Evolutionary conservation across 2,329 filamentous ascomycete genomes (phyloP).

Genomic region (Alternaria tenuissima): DNA sequence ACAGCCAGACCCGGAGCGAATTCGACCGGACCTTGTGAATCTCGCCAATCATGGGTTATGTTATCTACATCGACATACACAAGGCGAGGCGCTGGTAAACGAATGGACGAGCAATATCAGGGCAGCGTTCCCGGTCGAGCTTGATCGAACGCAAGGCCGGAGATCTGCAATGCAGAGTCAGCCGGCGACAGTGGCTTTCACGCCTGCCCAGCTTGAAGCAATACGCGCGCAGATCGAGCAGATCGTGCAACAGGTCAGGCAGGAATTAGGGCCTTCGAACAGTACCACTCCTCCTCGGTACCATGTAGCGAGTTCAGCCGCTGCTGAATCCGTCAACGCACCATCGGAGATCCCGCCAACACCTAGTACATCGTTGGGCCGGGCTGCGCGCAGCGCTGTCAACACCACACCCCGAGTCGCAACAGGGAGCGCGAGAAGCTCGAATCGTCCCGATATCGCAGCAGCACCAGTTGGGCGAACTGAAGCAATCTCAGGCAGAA

Average conservation of each 20-base stretch:
- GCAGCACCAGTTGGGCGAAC: not conserved
- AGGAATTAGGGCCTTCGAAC: not conserved
- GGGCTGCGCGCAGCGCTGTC: not conserved
- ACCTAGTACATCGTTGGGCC: not conserved
- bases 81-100: slow-evolving; percentile 6
- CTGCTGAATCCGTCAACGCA: not conserved
- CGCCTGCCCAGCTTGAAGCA: not conserved
- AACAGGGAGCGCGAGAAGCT: not conserved
- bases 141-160: not conserved
- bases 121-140: slow-evolving; percentile 8
- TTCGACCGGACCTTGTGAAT: slow-evolving; percentile 12
- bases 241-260: no score
- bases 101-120: slow-evolving; percentile 8
- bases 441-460: not conserved
- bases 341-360: not conserved
- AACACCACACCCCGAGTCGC: not conserved
- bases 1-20: slow-evolving; percentile 13
- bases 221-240: not conserved
- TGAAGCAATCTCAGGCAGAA: not conserved
- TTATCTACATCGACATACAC: slow-evolving; percentile 1
- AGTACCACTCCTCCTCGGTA: not conserved
- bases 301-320: not conserved
- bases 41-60: slow-evolving; percentile 23
- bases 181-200: not conserved
- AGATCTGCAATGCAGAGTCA: not conserved